These are phyloP conservation scores for Penicillium fimorum DNA, from an alignment of 495 filamentous ascomycete genomes.

Conservation along the genomic window DNA sequence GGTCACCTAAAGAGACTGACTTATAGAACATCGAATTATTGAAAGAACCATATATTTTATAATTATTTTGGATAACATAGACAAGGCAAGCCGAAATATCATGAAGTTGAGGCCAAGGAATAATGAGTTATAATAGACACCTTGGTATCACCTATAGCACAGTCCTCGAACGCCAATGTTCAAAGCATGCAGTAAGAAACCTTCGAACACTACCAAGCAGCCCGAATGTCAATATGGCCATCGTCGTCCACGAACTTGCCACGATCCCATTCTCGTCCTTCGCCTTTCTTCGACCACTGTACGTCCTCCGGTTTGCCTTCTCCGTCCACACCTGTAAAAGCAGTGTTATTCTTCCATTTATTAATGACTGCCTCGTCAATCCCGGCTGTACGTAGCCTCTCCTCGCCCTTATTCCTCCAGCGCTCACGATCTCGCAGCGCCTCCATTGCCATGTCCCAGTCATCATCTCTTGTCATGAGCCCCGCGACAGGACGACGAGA, in stretches of 20 bases:
- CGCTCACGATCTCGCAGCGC: constrained; percentile 75
- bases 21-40: neutral
- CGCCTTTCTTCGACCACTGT: constrained; percentile 74
- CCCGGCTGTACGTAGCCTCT: constrained; percentile 72
- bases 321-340: constrained; percentile 25
- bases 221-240: constrained; percentile 55
- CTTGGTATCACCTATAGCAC: constrained; percentile 14
- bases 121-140: neutral
- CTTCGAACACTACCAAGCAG: constrained; percentile 37
- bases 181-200: neutral
- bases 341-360: constrained; percentile 70
- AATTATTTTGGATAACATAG: neutral
- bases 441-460: constrained; percentile 85
- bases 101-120: neutral
- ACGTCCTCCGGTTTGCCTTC: constrained; percentile 64
- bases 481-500: constrained; percentile 40
- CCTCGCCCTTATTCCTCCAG: constrained; percentile 77
- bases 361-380: constrained; percentile 75
- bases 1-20: neutral
- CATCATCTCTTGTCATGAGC: constrained; percentile 53
- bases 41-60: neutral
- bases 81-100: neutral
- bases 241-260: constrained; percentile 73
- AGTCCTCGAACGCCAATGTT: constrained; percentile 13
- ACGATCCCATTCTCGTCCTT: constrained; percentile 87